Conservation (phyloP, 176 grass and related monocot genomes). For the Cenchrus purpureus region DNA sequence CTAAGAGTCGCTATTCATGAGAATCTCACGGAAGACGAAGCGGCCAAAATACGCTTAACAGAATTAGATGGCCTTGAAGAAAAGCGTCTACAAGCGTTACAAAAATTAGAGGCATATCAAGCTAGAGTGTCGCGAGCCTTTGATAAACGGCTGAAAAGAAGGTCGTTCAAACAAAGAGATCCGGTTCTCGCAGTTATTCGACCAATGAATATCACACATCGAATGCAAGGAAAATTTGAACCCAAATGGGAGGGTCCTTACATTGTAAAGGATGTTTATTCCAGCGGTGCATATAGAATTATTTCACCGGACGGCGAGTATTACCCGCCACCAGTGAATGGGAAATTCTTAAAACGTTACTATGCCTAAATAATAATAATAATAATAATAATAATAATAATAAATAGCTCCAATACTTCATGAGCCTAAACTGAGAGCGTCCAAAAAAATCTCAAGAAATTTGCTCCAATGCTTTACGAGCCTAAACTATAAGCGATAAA, state of each 20-base stretch:
- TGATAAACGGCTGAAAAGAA: not conserved
- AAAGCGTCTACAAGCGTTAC: not conserved
- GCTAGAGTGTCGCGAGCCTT: not conserved
- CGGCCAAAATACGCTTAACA: accelerated
- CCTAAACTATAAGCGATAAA: too few species aligned
- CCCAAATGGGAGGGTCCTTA: not conserved
- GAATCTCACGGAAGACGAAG: not conserved
- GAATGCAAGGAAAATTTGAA: not conserved
- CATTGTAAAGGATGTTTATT: not conserved
- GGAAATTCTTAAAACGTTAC: too few species aligned
- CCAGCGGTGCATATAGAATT: not conserved
- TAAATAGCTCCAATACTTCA: too few species aligned
- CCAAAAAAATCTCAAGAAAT: too few species aligned
- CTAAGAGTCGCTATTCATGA: not conserved
- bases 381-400: too few species aligned
- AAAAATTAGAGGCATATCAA: not conserved
- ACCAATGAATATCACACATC: not conserved
- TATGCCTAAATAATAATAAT: too few species aligned
- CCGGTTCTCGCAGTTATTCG: not conserved
- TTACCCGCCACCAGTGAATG: too few species aligned
- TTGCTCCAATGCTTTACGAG: too few species aligned
- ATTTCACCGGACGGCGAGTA: too few species aligned
- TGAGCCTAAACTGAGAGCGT: too few species aligned
- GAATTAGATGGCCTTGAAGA: not conserved
- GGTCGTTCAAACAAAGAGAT: not conserved